Evolutionary conservation across 2,329 filamentous ascomycete genomes (phyloP), one percentile per base, ranked within the genome.

Genomic region (Pleurostoma richardsiae): DNA sequence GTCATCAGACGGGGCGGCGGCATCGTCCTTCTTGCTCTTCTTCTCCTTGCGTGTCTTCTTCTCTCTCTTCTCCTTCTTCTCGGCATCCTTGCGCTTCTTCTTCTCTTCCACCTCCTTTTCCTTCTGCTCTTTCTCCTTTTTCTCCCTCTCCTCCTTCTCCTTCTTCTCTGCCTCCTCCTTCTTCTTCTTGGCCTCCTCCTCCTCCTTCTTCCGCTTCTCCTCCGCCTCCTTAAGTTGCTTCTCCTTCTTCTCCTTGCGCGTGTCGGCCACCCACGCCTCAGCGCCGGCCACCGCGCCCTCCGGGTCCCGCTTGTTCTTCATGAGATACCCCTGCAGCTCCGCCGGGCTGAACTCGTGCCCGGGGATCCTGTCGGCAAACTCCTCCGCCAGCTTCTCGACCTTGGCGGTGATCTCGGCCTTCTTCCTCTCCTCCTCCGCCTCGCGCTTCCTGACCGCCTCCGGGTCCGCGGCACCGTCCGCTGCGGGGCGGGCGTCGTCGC

Each of bases 251-350:
- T 74, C 74, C 55, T 69, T 71, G 36, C 75, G 64, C 31, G 71
- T 73, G 47, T 72, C 69, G 29, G 65, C 59, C 1, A 81, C 66
- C 72, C 80, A 83, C 7, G 66, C 64, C 10, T 70, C 71, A 0
- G 70, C 65, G 3, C 63, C 66, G 6, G 64, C 69, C 4, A 82
- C 64, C 0, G 75, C 80, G 1, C 60, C 67, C 33, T 70, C 64
- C 0, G 79, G 73, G 46, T 70, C 63, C 7, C 71, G 70, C 67
- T 83, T 83, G 56, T 82, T 64, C 55, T 72, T 73, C 50, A 83
- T 66, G 42, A 83, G 66, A 46, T 74, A 74, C 4, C 80, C 80
- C 58, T 83, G 80, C 4, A 83, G 70, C 61, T 83, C 79, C 5
- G 80, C 80, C 0, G 79, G 80, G 45, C 74, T 79, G 56, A 83